phyloP scores from a whole-genome alignment of 306 rosid species.

The Quercus engelmannii region DNA sequence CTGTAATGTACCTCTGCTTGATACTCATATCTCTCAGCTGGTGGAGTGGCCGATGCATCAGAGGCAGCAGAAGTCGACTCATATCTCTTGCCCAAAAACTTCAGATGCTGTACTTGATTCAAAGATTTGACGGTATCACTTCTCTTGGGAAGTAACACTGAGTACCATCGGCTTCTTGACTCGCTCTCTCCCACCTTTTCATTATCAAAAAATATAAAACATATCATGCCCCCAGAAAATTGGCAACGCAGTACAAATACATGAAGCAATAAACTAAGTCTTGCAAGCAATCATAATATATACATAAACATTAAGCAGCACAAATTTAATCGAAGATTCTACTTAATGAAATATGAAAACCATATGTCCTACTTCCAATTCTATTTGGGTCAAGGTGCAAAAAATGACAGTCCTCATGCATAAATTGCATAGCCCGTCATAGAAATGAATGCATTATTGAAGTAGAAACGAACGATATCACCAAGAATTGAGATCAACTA shows the following conservation, averaged over 20 bases:
- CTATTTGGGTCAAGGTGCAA: no score
- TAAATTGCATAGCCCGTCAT: no score
- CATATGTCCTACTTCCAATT: no score
- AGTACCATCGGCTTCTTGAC: slow-evolving; percentile 51
- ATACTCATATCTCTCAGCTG: slow-evolving; percentile 72
- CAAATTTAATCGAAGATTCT: background rate
- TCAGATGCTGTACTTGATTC: slow-evolving; percentile 20
- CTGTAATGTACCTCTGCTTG: slow-evolving; percentile 77
- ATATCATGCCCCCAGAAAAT: background rate
- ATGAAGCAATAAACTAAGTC: background rate
- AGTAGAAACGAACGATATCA: no score
- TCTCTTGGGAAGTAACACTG: slow-evolving; percentile 39
- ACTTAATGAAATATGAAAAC: no score
- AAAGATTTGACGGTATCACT: slow-evolving; percentile 18
- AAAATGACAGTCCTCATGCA: no score
- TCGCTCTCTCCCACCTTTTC: slow-evolving; percentile 56
- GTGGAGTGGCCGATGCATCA: slow-evolving; percentile 48
- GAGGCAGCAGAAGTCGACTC: slow-evolving; percentile 84
- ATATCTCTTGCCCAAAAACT: slow-evolving; percentile 47
- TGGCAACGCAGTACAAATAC: background rate
- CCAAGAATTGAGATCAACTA: background rate
- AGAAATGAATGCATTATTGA: no score
- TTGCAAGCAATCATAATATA: background rate
- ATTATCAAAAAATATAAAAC: background rate
- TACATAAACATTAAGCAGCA: no score